Evolutionary conservation across 2,329 filamentous ascomycete species (phyloP).

Genomic region (Aspergillus pseudoterreus): DNA sequence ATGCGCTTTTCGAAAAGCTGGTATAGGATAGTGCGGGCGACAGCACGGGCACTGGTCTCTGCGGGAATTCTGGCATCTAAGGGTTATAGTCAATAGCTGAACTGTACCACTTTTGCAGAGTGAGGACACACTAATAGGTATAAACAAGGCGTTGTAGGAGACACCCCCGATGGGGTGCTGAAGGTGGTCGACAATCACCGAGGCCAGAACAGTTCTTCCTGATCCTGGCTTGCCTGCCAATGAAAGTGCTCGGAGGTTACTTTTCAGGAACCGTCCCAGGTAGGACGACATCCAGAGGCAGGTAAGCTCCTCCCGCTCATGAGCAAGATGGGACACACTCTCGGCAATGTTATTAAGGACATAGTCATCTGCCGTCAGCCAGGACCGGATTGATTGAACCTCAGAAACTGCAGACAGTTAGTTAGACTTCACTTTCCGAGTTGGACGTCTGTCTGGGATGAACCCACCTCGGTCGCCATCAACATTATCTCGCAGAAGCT

Average conservation of each 20-base stretch:
- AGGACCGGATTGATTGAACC: conserved; percentile 30
- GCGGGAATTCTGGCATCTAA: conserved; percentile 30
- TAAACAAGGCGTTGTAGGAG: conserved; percentile 31
- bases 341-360: conserved; percentile 43
- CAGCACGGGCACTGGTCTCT: conserved; percentile 27
- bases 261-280: conserved; percentile 47
- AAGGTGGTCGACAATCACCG: conserved; percentile 39
- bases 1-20: conserved; percentile 39
- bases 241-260: conserved; percentile 41
- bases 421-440: conserved; percentile 4
- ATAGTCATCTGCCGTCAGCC: conserved; percentile 46
- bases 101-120: no score
- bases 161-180: conserved; percentile 36
- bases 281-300: conserved; percentile 53
- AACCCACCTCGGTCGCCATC: conserved; percentile 26
- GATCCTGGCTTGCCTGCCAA: conserved; percentile 41
- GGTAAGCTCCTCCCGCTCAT: conserved; percentile 48
- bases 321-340: conserved; percentile 40
- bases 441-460: conserved; percentile 11
- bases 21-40: conserved; percentile 33
- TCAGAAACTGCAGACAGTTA: conserved; percentile 20
- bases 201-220: conserved; percentile 38
- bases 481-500: conserved; percentile 30
- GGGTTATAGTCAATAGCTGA: neutral
- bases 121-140: conserved; percentile 31